Evolutionary conservation across 1,284 basidiomycete genomes (phyloP).

Genomic region (Leccinum fallax): DNA sequence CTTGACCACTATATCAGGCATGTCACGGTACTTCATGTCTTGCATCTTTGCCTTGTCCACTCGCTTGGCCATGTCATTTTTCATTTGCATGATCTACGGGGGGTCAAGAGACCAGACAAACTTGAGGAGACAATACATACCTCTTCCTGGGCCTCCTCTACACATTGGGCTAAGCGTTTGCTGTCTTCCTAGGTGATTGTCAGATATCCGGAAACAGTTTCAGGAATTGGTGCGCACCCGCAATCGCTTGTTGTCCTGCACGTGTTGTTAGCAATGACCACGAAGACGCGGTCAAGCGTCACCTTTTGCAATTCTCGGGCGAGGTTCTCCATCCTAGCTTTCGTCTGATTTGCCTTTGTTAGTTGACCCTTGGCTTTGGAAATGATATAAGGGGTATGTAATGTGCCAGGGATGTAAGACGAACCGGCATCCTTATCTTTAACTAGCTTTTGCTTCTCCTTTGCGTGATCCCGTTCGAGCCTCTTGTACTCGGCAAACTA

Average conservation of each 20-base stretch:
- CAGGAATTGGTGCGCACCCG: slow-evolving; percentile 52
- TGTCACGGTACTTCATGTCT: slow-evolving; percentile 74
- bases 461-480: slow-evolving; percentile 80
- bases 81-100: slow-evolving; percentile 70
- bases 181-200: slow-evolving; percentile 67
- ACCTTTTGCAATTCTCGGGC: slow-evolving; percentile 86
- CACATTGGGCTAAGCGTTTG: slow-evolving; percentile 71
- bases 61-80: slow-evolving; percentile 73
- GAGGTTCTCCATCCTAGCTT: slow-evolving; percentile 85
- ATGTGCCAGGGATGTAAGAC: slow-evolving; percentile 25
- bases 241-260: slow-evolving; percentile 80
- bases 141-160: slow-evolving; percentile 83
- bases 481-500: slow-evolving; percentile 84
- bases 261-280: slow-evolving; percentile 18
- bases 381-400: slow-evolving; percentile 15
- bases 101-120: slow-evolving; percentile 13
- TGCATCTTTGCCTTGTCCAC: slow-evolving; percentile 73
- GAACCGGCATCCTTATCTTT: slow-evolving; percentile 86
- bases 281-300: slow-evolving; percentile 17
- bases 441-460: slow-evolving; percentile 82
- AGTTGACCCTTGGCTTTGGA: slow-evolving; percentile 73
- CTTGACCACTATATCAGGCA: slow-evolving; percentile 82
- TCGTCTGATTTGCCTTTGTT: slow-evolving; percentile 82
- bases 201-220: slow-evolving; percentile 12
- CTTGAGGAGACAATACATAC: slow-evolving; percentile 38